Base-by-base conservation (phyloP, 495 filamentous ascomycete species). In the Tuber microsphaerosporum region DNA sequence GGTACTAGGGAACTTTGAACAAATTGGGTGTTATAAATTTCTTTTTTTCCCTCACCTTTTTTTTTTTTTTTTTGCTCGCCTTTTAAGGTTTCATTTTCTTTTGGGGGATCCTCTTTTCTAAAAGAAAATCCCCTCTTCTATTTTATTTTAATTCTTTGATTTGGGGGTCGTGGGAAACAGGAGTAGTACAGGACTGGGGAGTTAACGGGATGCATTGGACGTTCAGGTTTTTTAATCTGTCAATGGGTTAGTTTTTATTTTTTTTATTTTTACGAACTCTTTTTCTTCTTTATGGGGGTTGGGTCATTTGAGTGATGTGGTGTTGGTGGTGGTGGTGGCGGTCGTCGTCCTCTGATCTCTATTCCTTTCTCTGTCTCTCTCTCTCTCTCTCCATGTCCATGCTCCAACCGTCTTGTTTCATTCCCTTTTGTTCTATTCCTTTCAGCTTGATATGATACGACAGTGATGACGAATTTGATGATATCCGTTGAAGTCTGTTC, bases 21-120 rank as follows among this genome's bases (percentile, higher is more conserved):
- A 74, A 79, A 72, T 73, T 78, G 69, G 77, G 73, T 70, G 77
- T 75, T 73, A 73, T 46, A 77, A 74, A 41, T 79, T 77, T 73
- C 79, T 78, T 73, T 75, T 65, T 75, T 71, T 71, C 69, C n/a
- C 46, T 71, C 69, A 22, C 46, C 41, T 77, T 72, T 14, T 14
- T 37, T 37, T 74, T 71, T 37, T 65, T n/a, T n/a, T 56, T 79
- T 69, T 71, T 76, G 56, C 74, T 72, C 46, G 61, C 44, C 22
- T 48, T 45, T 77, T 31, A 26, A 68, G 37, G 42, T 44, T 65
- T 68, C 31, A 41, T 75, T 51, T 71, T 70, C 75, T 46, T 75
- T 69, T 68, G 46, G 42, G 74, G 45, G 65, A 61, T 44, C 12
- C 20, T 71, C 41, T 46, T 71, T 51, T 79, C 71, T 71, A 71